Conservation (phyloP, 352 stramenopile genomes). For the Elongisporangium anandrum region DNA sequence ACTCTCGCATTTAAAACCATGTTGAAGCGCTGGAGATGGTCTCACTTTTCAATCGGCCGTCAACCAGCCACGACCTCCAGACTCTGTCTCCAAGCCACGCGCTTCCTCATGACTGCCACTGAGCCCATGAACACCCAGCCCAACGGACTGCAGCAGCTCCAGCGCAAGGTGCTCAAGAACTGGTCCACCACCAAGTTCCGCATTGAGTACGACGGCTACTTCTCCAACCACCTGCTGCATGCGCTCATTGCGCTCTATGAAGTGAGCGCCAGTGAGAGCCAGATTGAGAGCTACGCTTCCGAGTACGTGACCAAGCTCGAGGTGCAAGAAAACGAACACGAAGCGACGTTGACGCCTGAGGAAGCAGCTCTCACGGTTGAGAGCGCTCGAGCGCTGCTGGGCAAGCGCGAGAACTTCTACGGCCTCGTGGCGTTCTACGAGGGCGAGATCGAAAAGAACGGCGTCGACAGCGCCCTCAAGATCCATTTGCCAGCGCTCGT, state of each 20-base stretch:
- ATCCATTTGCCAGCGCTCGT: slow-evolving; percentile 24
- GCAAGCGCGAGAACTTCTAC: slow-evolving; percentile 24
- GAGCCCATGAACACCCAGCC: not conserved
- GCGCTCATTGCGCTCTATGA: slow-evolving; percentile 31
- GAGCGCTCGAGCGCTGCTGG: slow-evolving; percentile 14
- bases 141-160: not conserved
- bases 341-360: slow-evolving; percentile 14
- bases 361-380: slow-evolving; percentile 12
- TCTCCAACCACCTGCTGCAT: slow-evolving; percentile 38
- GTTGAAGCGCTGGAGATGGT: too few species aligned
- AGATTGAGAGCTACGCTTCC: slow-evolving; percentile 22
- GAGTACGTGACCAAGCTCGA: slow-evolving; percentile 30
- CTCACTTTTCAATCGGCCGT: too few species aligned
- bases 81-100: too few species aligned
- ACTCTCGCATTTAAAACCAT: too few species aligned
- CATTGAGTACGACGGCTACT: slow-evolving; percentile 33
- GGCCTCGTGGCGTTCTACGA: slow-evolving; percentile 26
- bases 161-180: slow-evolving; percentile 1
- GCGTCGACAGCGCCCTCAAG: slow-evolving; percentile 19
- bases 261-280: slow-evolving; percentile 21
- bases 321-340: slow-evolving; percentile 14
- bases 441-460: slow-evolving; percentile 18
- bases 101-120: too few species aligned
- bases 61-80: too few species aligned
- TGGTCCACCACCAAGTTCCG: slow-evolving; percentile 29